Base-by-base conservation (phyloP, 78 protist genomes). In the Dictyostelium brefeldianum region DNA sequence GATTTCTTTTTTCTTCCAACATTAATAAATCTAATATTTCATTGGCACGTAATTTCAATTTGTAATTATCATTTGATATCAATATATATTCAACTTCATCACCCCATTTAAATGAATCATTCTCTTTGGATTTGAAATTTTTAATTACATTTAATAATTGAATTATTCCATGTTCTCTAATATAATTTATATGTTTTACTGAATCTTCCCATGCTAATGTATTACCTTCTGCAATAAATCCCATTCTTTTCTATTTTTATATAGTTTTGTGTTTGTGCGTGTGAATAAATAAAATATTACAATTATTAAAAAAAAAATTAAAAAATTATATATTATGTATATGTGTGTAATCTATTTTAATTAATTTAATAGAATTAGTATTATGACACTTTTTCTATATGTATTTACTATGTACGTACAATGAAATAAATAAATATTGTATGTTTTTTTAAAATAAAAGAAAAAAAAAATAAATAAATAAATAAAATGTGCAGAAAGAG, bases 11-110 rank as follows among this genome's bases (percentile, higher is more conserved):
- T 67, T 93, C 94, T 20, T 84, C 89, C 18, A n/a, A 29, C 48
- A 78, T 73, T 25, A 93, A 56, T 22, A 11, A 14, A 54, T 74
- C 92, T 41, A 95, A 27, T 15, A 96, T 6, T n/a, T 79, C 95
- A 25, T 47, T 80, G 8, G 96, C 96, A 20, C 79, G 29, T 15
- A 97, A 92, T 62, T 85, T 75, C 36, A 96, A 93, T 71, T 80
- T 73, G 46, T 29, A 92, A 18, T n/a, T 59, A 51, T 90, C 96
- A 14, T 83, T 22, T 12, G 20, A 7, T 11, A 96, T 41, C 27
- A 96, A 46, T 31, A 90, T 90, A 89, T 94, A 92, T 89, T 97
- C 98, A n/a, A 97, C 95, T 83, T 97, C 98, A 31, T 97, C 98
- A 6, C 99, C 98, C 98, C 97, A 98, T 90, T 85, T 80, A 22